Conservation (phyloP, 2,329 filamentous ascomycete genomes). For the Beauveria caledonica region DNA sequence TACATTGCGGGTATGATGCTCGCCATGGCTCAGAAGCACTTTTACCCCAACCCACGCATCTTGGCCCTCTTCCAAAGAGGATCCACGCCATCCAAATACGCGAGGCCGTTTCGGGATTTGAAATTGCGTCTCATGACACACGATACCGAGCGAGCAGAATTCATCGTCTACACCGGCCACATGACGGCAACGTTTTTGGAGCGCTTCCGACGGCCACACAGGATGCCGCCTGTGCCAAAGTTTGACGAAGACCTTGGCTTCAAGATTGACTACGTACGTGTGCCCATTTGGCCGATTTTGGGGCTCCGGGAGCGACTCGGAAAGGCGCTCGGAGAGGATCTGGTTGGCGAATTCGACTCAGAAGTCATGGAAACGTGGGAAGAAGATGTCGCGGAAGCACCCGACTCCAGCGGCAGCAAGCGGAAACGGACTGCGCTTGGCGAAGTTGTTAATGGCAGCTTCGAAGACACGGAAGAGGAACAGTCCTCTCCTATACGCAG, state of each 20-base stretch:
- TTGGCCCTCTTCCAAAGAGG: constrained; percentile 17
- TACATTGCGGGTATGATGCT: constrained; percentile 45
- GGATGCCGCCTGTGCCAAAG: constrained; percentile 23
- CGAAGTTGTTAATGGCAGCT: constrained; percentile 33
- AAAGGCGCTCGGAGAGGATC: constrained; percentile 41
- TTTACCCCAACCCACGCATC: constrained; percentile 30
- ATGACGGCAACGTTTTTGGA: constrained; percentile 41
- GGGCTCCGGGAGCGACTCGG: constrained; percentile 48
- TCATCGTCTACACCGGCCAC: constrained; percentile 45
- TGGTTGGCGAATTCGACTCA: constrained; percentile 36
- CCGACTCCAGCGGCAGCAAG: constrained; percentile 26
- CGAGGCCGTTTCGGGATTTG: constrained; percentile 35
- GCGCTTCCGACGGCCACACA: constrained; percentile 41
- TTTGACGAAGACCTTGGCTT: constrained; percentile 27
- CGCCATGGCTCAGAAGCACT: constrained; percentile 48
- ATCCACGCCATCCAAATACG: constrained; percentile 19
- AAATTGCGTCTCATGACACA: constrained; percentile 44
- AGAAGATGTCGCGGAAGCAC: constrained; percentile 22
- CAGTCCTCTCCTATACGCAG: constrained; percentile 16
- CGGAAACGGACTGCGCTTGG: constrained; percentile 28
- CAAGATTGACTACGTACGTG: constrained; percentile 37
- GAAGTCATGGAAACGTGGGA: constrained; percentile 39
- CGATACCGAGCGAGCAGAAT: constrained; percentile 38
- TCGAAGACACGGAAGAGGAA: constrained; percentile 30
- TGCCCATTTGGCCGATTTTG: constrained; percentile 46